Conservation (phyloP, 2,329 filamentous ascomycete species). For the Botrytis galanthina region DNA sequence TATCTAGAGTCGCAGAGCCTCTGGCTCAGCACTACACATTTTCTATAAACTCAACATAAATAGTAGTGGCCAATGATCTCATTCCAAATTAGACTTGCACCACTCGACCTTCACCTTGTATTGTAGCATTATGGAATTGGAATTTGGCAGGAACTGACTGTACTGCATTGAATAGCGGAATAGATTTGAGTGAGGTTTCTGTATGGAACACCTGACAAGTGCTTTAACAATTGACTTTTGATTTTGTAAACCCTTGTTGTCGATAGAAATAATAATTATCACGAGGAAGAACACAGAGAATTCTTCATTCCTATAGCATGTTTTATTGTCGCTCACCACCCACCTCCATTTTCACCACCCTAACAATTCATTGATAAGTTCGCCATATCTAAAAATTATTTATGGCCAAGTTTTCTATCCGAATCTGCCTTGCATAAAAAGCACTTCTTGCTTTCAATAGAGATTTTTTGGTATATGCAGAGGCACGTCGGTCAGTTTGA, state of each 20-base stretch:
- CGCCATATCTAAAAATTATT: neutral
- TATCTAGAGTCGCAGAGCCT: neutral
- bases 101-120: no score
- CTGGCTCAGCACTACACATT: neutral
- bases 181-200: neutral
- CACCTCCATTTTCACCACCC: no score
- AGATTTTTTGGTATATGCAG: neutral
- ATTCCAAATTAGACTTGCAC: neutral
- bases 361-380: neutral
- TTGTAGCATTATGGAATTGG: neutral
- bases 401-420: neutral
- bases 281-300: fast-evolving
- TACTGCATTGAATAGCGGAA: fast-evolving
- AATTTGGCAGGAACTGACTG: neutral
- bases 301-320: fast-evolving
- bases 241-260: fast-evolving
- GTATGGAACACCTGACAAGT: neutral
- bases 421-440: neutral
- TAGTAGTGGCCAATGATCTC: neutral
- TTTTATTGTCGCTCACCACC: neutral
- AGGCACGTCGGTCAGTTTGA: neutral
- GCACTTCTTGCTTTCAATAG: neutral
- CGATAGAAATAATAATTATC: neutral
- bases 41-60: neutral
- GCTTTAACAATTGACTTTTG: neutral